Conservation (phyloP, 2,329 filamentous ascomycete genomes). For the Diaporthe caulivora region DNA sequence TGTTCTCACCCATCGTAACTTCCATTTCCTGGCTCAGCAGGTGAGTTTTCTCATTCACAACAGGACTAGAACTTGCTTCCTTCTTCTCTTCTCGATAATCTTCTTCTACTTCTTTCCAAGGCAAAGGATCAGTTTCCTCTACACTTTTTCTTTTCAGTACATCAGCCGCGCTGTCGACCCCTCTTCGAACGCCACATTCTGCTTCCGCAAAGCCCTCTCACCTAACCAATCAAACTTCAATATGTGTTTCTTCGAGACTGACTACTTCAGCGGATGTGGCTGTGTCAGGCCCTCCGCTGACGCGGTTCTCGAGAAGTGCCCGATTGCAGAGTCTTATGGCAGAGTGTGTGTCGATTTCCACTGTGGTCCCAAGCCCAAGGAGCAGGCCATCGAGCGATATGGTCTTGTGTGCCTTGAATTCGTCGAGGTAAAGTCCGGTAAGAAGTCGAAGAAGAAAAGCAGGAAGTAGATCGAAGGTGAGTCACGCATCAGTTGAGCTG, state of each 20-base stretch:
- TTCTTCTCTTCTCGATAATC: neutral
- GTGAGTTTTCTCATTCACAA: constrained; percentile 20
- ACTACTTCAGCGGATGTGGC: constrained; percentile 31
- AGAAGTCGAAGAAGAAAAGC: constrained; percentile 26
- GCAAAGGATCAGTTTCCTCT: neutral
- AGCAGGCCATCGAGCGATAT: constrained; percentile 22
- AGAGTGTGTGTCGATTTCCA: constrained; percentile 23
- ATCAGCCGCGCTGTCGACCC: constrained; percentile 18
- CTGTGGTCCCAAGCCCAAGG: neutral
- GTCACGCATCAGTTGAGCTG: constrained; percentile 16
- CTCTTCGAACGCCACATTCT: neutral
- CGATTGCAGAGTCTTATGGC: constrained; percentile 5
- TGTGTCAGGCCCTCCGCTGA: neutral
- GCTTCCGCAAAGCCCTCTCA: neutral
- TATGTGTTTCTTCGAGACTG: constrained; percentile 15
- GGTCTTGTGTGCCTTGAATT: constrained; percentile 31
- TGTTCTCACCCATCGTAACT: too few relatives aligned
- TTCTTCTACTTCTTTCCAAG: neutral
- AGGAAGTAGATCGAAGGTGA: constrained; percentile 19
- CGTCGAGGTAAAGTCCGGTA: neutral
- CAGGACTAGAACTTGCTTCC: constrained; percentile 7
- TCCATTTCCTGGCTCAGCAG: neutral
- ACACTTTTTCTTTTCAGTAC: neutral
- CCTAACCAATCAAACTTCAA: neutral
- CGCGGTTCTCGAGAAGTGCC: neutral